Evolutionary conservation across 305 asterid species (phyloP), one percentile per base, ranked within the genome.

Genomic region (Ilex paraguariensis): DNA sequence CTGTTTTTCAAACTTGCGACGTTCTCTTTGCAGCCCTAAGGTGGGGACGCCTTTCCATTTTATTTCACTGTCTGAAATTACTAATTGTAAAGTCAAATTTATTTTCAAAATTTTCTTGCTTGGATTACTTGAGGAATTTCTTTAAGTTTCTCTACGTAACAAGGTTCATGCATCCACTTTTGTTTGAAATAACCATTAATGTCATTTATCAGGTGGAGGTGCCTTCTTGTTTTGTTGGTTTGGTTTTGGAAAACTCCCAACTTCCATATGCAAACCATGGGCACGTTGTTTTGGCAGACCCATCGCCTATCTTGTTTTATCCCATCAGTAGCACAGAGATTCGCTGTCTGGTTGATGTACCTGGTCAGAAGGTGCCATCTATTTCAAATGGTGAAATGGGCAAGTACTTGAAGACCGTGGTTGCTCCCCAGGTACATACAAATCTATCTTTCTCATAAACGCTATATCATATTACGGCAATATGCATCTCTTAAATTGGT

Each of bases 221-320:
- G 62, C 96, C 98, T 4, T 91, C 98, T 66, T 86, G 87, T 82
- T 91, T 88, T 70, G 98, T 87, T 12, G 98, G 94, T 66, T 76
- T 91, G 76, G 76, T 88, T 48, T 74, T 88, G 45, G 94, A 91
- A 76, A 84, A 88, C 66, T 88, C 91, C 70, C 70, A 77, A 59
- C 96, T 88, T 65, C 96, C 95, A 10, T 81, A 74, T 66, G 85
- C 81, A 59, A 88, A 91, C 60, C 96, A 88, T 5, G 96, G 96
- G 39, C 96, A 88, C 69, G 96, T 91, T 64, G 71, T 88, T 66
- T 80, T 91, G 70, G 97, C 75, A 14, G 95, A 91, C 60, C 98
- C 98, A 39, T 91, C 96, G 3, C 95, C 98, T 21, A 83, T 91
- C 77, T 77, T 91, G 73, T 91, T 88, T 76, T 91, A 91, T 67